Conservation (phyloP, 139 green algal genomes). For the Chlamydomonas sp. region DNA sequence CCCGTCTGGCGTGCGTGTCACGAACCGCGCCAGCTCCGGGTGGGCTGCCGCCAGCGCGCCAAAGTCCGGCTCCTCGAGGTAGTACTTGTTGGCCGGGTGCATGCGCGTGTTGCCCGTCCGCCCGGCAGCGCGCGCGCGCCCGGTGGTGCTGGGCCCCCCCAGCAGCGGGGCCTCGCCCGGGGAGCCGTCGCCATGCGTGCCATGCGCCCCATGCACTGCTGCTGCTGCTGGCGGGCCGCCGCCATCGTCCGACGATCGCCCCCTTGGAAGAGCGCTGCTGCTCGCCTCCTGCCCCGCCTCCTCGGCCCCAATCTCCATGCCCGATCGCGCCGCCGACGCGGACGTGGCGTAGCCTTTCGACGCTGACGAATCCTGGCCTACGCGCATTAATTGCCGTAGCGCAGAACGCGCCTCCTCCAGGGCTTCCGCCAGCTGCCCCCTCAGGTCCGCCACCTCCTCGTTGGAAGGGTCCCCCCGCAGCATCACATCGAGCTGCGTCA, state of each 20-base stretch:
- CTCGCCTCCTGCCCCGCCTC: slow-evolving; percentile 2
- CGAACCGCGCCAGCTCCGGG: slow-evolving; percentile 40
- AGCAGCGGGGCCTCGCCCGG: background rate
- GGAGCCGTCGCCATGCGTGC: background rate
- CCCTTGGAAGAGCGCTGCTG: too few relatives aligned
- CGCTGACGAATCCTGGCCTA: background rate
- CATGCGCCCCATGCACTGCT: background rate
- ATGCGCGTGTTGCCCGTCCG: background rate
- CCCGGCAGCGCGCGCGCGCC: background rate
- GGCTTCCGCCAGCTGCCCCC: slow-evolving; percentile 1
- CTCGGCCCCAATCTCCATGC: slow-evolving; percentile 9
- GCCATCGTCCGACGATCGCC: too few relatives aligned
- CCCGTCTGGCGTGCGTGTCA: slow-evolving; percentile 32
- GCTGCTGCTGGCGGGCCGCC: too few relatives aligned
- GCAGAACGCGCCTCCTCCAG: background rate
- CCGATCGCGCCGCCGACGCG: background rate
- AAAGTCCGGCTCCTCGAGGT: slow-evolving; percentile 69
- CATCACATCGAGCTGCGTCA: background rate
- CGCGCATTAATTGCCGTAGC: background rate
- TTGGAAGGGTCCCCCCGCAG: background rate
- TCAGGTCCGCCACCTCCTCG: background rate
- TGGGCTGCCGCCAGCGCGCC: slow-evolving; percentile 44
- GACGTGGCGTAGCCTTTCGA: background rate
- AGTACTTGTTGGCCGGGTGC: slow-evolving; percentile 14
- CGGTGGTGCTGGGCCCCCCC: background rate